Conservation (phyloP, 1,139 yeast species). For the Yamadazyma trypodendri region DNA sequence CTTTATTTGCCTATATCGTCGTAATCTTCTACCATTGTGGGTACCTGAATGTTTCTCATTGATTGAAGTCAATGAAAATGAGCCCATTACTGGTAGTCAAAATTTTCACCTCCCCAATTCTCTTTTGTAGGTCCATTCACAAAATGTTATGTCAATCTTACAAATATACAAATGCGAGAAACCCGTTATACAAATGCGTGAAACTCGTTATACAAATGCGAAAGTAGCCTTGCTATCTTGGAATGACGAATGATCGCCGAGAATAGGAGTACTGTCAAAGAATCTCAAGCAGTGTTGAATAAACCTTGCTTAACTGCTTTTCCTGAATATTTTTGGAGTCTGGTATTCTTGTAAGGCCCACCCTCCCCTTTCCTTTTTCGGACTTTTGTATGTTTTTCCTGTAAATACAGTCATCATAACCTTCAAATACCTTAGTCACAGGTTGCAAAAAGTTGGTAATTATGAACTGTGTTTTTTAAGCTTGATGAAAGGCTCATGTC, state of each 20-base stretch:
- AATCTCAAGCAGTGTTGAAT: constrained; percentile 42
- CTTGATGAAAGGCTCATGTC: neutral
- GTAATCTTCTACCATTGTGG: too few relatives aligned
- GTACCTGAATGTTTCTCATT: too few relatives aligned
- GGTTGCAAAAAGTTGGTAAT: constrained; percentile 8
- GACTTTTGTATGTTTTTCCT: constrained; percentile 4
- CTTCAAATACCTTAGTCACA: constrained; percentile 3
- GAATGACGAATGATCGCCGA: constrained; percentile 19
- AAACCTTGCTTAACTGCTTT: constrained; percentile 44
- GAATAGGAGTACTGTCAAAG: constrained; percentile 27
- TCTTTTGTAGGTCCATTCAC: too few relatives aligned
- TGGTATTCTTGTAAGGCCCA: constrained; percentile 11
- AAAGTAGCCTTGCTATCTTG: constrained; percentile 25
- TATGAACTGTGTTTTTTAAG: constrained; percentile 6
- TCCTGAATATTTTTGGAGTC: constrained; percentile 42
- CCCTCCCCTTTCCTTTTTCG: constrained; percentile 8
- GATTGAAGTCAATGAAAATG: too few relatives aligned
- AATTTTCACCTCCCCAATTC: too few relatives aligned
- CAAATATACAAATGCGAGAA: too few relatives aligned
- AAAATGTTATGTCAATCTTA: too few relatives aligned
- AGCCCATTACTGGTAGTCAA: too few relatives aligned
- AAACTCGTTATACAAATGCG: too few relatives aligned
- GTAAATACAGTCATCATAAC: constrained; percentile 14
- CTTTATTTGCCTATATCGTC: too few relatives aligned
- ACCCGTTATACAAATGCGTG: too few relatives aligned